Conservation (phyloP, 805 yeast species). For the Saccharomycopsis fermentans region DNA sequence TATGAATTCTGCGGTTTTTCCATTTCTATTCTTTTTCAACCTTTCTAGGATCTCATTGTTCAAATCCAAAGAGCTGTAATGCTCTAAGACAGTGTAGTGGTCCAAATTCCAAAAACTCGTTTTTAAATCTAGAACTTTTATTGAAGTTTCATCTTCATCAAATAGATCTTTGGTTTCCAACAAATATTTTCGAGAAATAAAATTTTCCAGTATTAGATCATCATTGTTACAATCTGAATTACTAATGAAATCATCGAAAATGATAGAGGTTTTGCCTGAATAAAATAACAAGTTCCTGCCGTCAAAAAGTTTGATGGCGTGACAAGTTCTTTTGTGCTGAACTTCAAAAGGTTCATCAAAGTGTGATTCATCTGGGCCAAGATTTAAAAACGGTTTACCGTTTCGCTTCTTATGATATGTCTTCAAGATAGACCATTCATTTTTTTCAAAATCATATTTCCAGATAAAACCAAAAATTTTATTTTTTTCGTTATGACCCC, state of each 20-base stretch:
- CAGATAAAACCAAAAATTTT: constrained; percentile 7
- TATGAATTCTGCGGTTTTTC: neutral
- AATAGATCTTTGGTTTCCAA: neutral
- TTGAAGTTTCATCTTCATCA: neutral
- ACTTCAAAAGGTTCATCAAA: constrained; percentile 1
- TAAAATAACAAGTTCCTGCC: constrained; percentile 1
- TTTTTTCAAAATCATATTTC: constrained; percentile 5
- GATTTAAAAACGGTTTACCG: neutral
- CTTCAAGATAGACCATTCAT: constrained; percentile 3
- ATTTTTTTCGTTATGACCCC: constrained; percentile 4
- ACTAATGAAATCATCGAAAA: neutral
- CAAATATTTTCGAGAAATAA: neutral
- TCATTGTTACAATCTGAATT: neutral
- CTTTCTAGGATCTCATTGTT: neutral
- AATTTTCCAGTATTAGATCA: neutral
- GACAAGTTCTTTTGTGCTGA: constrained; percentile 2
- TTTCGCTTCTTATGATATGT: neutral
- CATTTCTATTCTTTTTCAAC: neutral
- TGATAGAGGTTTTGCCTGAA: neutral
- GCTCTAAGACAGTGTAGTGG: neutral
- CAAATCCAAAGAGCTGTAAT: neutral
- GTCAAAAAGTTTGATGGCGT: neutral
- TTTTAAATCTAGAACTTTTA: neutral
- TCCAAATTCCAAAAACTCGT: neutral
- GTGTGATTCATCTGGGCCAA: neutral